Conservation (phyloP, 108 stramenopile species). For the Nitzschia inconspicua region DNA sequence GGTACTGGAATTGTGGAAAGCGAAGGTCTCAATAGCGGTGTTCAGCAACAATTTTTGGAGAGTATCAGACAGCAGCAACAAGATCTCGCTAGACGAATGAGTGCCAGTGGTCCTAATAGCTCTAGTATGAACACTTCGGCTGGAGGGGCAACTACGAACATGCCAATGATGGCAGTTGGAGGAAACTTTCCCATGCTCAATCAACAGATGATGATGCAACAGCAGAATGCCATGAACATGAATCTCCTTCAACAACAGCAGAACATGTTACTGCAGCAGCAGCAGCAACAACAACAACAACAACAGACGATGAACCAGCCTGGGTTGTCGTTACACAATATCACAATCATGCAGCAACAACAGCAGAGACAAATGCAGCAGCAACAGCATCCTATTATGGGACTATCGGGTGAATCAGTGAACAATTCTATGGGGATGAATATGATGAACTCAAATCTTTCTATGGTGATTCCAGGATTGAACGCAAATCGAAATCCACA, state of each 20-base stretch:
- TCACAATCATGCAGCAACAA: slow-evolving; percentile 20
- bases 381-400: slow-evolving; percentile 6
- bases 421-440: slow-evolving; percentile 10
- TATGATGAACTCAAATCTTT: slow-evolving; percentile 3
- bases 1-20: too few relatives aligned
- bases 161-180: neutral
- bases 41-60: slow-evolving; percentile 25
- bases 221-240: slow-evolving; percentile 8
- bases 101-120: neutral
- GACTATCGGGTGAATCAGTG: neutral
- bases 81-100: slow-evolving; percentile 14
- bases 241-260: too few relatives aligned
- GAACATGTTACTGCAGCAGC: slow-evolving; percentile 6
- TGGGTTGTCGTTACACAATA: too few relatives aligned
- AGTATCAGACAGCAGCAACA: slow-evolving; percentile 27
- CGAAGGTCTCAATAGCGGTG: too few relatives aligned
- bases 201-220: slow-evolving; percentile 5
- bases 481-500: too few relatives aligned
- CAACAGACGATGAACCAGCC: neutral
- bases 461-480: too few relatives aligned
- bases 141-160: too few relatives aligned
- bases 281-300: slow-evolving; percentile 19
- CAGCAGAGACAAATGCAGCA: slow-evolving; percentile 9
- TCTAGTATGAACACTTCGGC: too few relatives aligned
- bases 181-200: neutral